Evolutionary conservation across 2,329 filamentous ascomycete genomes (phyloP).

Genomic region (Aspergillus caelatus): DNA sequence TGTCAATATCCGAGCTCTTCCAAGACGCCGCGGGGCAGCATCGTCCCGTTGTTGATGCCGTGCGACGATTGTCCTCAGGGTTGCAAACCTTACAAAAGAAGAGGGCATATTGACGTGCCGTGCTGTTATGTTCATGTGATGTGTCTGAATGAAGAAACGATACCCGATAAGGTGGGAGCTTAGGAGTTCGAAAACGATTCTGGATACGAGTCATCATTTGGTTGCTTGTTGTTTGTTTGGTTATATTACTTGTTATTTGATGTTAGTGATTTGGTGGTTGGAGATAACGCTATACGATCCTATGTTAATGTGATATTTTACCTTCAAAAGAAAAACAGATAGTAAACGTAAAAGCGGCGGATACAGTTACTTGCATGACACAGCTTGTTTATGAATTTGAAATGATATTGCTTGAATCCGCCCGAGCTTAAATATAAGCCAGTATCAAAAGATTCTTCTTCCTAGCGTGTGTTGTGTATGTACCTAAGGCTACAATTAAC

Average conservation of each 20-base stretch:
- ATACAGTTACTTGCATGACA: too few relatives aligned
- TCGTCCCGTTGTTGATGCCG: slow-evolving; percentile 30
- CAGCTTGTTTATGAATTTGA: not conserved
- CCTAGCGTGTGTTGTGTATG: not conserved
- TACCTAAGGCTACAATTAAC: slow-evolving; percentile 1
- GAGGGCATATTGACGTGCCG: not conserved
- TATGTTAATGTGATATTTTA: not conserved
- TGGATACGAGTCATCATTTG: not conserved
- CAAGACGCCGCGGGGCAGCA: slow-evolving; percentile 31
- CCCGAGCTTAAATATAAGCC: not conserved
- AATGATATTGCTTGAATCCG: not conserved
- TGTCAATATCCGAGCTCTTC: slow-evolving; percentile 21
- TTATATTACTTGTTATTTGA: not conserved
- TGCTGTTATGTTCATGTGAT: not conserved
- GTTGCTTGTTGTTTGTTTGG: not conserved
- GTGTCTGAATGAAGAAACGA: not conserved
- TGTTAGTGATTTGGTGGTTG: not conserved
- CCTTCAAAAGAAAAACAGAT: not conserved
- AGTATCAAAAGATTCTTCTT: not conserved
- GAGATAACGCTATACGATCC: not conserved
- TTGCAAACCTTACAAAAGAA: slow-evolving; percentile 25
- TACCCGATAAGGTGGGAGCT: not conserved
- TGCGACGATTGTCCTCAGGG: slow-evolving; percentile 28
- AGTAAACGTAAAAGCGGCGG: too few relatives aligned
- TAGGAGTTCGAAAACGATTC: not conserved